Evolutionary conservation across 1,139 yeast genomes (phyloP).

Genomic region (Taphrina deformans): DNA sequence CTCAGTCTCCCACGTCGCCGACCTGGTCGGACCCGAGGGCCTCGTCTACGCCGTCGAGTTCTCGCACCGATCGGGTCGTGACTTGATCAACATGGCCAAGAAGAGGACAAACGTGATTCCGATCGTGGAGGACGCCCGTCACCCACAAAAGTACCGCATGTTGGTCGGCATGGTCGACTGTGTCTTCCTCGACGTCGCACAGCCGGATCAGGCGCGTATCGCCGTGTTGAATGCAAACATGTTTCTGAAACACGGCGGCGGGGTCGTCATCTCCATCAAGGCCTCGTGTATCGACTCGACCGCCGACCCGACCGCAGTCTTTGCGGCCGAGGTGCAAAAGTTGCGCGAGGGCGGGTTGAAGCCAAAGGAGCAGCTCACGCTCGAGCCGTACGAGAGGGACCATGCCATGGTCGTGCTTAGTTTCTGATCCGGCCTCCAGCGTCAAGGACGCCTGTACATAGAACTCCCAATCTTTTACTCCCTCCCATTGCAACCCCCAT

Average conservation of each 20-base stretch:
- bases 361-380: slow-evolving; percentile 96
- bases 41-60: slow-evolving; percentile 97
- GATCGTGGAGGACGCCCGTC: slow-evolving; percentile 99
- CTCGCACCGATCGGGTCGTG: slow-evolving; percentile 99
- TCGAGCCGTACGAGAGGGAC: slow-evolving; percentile 74
- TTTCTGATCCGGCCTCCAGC: background rate
- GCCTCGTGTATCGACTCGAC: slow-evolving; percentile 99
- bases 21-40: slow-evolving; percentile 98
- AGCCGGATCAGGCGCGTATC: slow-evolving; percentile 99
- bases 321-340: slow-evolving; percentile 98
- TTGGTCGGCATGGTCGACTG: slow-evolving; percentile 97
- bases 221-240: slow-evolving; percentile 96
- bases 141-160: slow-evolving; percentile 99
- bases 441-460: background rate
- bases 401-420: slow-evolving; percentile 49
- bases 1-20: slow-evolving; percentile 96
- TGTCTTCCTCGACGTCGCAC: slow-evolving; percentile 99
- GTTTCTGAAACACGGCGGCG: slow-evolving; percentile 97
- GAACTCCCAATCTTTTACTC: too few species aligned
- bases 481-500: too few species aligned
- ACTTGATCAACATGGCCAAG: slow-evolving; percentile 98
- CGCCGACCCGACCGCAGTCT: slow-evolving; percentile 98
- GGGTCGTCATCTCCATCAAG: slow-evolving; percentile 96
- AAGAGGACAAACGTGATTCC: slow-evolving; percentile 99
- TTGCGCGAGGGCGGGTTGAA: slow-evolving; percentile 98